Percentiles rank a stretch among this genome's conserved stretches.
Conservation (phyloP, 768 basidiomycete species). For the Leccinellum rugosiceps region DNA sequence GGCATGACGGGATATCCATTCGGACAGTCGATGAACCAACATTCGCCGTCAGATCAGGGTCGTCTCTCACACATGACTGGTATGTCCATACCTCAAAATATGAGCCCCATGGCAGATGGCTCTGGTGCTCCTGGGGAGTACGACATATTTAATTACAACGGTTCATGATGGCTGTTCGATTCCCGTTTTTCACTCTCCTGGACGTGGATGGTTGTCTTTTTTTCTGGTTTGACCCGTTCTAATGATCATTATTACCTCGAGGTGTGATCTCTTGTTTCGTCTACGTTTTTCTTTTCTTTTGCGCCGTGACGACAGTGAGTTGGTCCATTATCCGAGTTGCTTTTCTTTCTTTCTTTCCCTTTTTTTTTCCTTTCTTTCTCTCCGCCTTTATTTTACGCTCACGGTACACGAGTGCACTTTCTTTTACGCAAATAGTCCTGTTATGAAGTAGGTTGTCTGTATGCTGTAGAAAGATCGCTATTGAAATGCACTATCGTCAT, state of each 20-base stretch:
- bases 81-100: constrained; percentile 49
- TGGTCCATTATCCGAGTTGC: background rate
- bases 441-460: constrained; percentile 30
- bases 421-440: constrained; percentile 22
- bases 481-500: constrained; percentile 7
- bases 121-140: constrained; percentile 42
- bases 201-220: constrained; percentile 17
- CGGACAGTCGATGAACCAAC: constrained; percentile 26
- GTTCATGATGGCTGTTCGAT: constrained; percentile 31
- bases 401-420: constrained; percentile 10
- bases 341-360: constrained; percentile 1
- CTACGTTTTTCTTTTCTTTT: constrained; percentile 2
- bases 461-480: constrained; percentile 28
- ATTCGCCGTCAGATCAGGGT: constrained; percentile 27
- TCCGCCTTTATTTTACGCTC: constrained; percentile 17
- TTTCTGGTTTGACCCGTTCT: constrained; percentile 14
- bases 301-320: constrained; percentile 7
- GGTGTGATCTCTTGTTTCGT: constrained; percentile 21
- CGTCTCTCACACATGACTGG: constrained; percentile 48
- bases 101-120: constrained; percentile 41
- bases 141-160: constrained; percentile 59
- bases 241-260: constrained; percentile 26
- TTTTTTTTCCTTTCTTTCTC: background rate
- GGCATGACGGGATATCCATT: constrained; percentile 30
- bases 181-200: constrained; percentile 7